A percentile compares a stretch with the other conserved stretches of the same genome.
These are phyloP conservation scores for Russula brevipes DNA, from an alignment of 768 basidiomycete species.

Conservation along the genomic window DNA sequence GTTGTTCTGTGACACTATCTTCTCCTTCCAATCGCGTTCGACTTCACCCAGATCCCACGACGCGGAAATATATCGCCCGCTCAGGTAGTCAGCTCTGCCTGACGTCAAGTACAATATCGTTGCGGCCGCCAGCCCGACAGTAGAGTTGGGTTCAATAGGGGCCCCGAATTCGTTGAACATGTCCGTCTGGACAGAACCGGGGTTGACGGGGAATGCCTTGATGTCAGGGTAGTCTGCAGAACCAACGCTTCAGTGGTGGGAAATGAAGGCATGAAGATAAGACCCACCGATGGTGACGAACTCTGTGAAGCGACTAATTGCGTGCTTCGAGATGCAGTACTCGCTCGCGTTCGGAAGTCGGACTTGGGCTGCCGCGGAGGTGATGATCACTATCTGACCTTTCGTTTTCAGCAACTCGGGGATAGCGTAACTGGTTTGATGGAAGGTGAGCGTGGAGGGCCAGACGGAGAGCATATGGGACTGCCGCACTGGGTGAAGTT, in stretches of 20 bases:
- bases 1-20: conserved; percentile 3
- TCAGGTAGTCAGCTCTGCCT: conserved; percentile 8
- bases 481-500: conserved; percentile 6
- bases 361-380: neutral
- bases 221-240: conserved; percentile 9
- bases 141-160: neutral
- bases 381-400: neutral
- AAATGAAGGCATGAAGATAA: neutral
- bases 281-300: conserved; percentile 9
- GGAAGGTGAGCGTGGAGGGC: neutral
- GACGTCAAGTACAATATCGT: conserved; percentile 8
- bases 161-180: neutral
- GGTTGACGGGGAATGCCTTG: conserved; percentile 1
- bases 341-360: conserved; percentile 7
- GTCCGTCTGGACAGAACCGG: neutral
- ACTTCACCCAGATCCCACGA: conserved; percentile 15
- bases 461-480: neutral
- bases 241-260: too few relatives aligned
- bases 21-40: conserved; percentile 12
- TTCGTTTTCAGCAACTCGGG: conserved; percentile 12
- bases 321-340: conserved; percentile 15
- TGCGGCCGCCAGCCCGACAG: neutral
- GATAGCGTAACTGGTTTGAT: neutral
- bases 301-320: conserved; percentile 8
- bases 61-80: neutral